Percentiles rank a stretch among this genome's conserved stretches.
phyloP scores from a whole-genome alignment of 2,329 filamentous ascomycete genomes.

The Botryotinia globosa region DNA sequence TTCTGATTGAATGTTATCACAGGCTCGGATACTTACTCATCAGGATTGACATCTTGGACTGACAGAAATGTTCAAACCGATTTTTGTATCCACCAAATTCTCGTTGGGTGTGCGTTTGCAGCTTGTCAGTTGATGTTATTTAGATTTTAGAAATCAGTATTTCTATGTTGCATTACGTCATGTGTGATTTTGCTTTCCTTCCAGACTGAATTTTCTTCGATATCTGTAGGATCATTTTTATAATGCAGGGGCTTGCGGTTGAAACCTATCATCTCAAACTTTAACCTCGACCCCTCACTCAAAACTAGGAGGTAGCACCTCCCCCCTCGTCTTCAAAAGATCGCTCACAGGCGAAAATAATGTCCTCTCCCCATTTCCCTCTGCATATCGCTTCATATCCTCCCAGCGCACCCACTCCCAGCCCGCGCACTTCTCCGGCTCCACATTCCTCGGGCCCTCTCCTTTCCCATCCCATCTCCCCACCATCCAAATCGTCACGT shows the following conservation, averaged over 20 bases:
- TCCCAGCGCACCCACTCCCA: conserved; percentile 55
- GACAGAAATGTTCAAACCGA: neutral
- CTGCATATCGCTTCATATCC: conserved; percentile 42
- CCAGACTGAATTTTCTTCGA: neutral
- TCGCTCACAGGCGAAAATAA: neutral
- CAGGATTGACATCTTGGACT: neutral
- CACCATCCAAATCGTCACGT: conserved; percentile 68
- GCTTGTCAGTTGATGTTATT: neutral
- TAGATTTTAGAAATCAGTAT: neutral
- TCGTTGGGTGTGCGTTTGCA: neutral
- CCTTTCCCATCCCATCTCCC: conserved; percentile 48
- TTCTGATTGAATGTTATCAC: neutral
- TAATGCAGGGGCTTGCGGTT: neutral
- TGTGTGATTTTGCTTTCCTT: neutral
- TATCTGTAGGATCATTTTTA: too few relatives aligned
- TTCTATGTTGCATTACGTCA: neutral
- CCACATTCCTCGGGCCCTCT: conserved; percentile 51
- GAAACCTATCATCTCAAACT: too few relatives aligned
- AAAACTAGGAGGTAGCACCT: neutral
- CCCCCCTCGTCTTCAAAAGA: neutral
- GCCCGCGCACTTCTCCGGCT: conserved; percentile 50
- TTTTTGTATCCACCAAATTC: neutral
- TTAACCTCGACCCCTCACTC: neutral
- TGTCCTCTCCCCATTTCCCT: neutral
- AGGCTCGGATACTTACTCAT: neutral